phyloP scores from a whole-genome alignment of 1,284 basidiomycete species.

The Microbotryum intermedium region DNA sequence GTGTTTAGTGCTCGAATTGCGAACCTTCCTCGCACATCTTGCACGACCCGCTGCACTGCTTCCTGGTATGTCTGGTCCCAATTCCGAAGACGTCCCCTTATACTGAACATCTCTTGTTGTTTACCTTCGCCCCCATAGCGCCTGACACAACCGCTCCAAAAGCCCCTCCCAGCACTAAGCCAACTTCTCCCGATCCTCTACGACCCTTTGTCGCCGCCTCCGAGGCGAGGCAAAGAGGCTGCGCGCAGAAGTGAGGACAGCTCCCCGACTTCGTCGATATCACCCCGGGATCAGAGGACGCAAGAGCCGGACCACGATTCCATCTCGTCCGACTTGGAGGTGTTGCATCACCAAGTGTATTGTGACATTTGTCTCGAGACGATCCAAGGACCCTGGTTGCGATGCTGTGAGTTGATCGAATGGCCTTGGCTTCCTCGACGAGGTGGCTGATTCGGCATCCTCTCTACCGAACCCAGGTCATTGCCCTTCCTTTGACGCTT shows the following conservation, averaged over 20 bases:
- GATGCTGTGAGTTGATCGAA: conserved; percentile 7
- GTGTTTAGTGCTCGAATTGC: conserved; percentile 3
- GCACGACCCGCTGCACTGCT: conserved; percentile 2
- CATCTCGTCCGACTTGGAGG: background rate
- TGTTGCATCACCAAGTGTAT: conserved; percentile 2
- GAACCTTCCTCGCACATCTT: background rate
- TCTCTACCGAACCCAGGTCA: background rate
- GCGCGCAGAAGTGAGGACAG: background rate
- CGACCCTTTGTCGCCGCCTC: background rate
- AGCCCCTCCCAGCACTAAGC: conserved; percentile 3
- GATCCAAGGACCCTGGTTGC: conserved; percentile 6
- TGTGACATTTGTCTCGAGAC: conserved; percentile 5
- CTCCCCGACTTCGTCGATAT: background rate
- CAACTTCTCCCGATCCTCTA: conserved; percentile 13
- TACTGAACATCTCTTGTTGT: background rate
- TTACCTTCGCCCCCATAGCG: background rate
- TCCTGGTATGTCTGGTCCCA: background rate
- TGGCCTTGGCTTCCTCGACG: background rate
- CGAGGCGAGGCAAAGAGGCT: background rate
- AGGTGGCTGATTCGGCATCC: background rate
- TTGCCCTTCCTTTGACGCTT: conserved; percentile 15
- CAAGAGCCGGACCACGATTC: background rate
- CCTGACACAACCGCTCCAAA: background rate
- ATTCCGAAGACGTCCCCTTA: background rate
- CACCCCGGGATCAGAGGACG: background rate